A percentile compares a stretch with the other conserved stretches of the same genome.
These are phyloP conservation scores for Plantago lanceolata DNA, from an alignment of 305 asterid species.

Conservation along the genomic window DNA sequence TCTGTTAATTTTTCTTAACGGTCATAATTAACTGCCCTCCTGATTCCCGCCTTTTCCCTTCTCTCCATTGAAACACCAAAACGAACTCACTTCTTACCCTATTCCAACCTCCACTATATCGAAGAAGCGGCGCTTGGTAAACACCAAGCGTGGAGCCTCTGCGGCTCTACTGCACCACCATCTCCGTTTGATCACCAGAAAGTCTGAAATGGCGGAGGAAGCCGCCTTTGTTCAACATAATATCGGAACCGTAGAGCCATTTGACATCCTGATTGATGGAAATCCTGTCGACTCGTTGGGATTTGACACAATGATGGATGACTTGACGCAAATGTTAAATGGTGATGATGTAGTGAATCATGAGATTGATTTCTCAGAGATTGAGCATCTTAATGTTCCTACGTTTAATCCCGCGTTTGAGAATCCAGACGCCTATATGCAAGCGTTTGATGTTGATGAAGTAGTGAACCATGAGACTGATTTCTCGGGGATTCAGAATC, in stretches of 20 bases:
- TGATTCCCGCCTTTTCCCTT: constrained; percentile 24
- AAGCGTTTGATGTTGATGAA: constrained; percentile 9
- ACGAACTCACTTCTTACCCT: background rate
- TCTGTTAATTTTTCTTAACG: constrained; percentile 19
- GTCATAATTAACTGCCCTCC: constrained; percentile 38
- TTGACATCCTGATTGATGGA: constrained; percentile 25
- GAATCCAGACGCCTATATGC: too few species aligned
- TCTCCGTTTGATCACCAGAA: background rate
- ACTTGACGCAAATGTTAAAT: constrained; percentile 20
- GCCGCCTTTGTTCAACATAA: constrained; percentile 17
- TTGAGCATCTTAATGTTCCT: too few species aligned
- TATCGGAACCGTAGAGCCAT: constrained; percentile 23
- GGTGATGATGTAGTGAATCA: background rate
- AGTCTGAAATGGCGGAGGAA: constrained; percentile 32
- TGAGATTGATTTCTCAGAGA: constrained; percentile 21
- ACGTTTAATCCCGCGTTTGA: too few species aligned
- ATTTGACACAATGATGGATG: constrained; percentile 22
- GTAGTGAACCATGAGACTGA: constrained; percentile 3
- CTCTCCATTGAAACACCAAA: background rate
- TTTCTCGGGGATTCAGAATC: constrained; percentile 23
- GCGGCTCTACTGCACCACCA: background rate
- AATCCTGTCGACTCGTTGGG: constrained; percentile 14
- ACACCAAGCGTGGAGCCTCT: constrained; percentile 43
- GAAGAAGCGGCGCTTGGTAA: constrained; percentile 46
- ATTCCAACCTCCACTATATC: background rate